These are phyloP conservation scores for Holtermannia corniformis DNA, from an alignment of 768 basidiomycete species.

Conservation along the genomic window DNA sequence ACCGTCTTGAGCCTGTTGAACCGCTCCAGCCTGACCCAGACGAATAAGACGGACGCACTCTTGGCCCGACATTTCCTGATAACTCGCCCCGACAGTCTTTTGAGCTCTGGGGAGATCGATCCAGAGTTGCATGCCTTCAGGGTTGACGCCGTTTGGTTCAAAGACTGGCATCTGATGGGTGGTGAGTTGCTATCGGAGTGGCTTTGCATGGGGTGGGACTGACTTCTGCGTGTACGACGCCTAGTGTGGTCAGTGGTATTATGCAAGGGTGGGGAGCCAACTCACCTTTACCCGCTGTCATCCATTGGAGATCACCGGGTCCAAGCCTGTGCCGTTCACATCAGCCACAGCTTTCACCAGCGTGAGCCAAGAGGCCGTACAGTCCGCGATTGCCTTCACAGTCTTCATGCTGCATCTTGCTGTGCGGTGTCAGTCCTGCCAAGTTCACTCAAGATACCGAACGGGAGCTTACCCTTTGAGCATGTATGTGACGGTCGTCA, in stretches of 20 bases:
- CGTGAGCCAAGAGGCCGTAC: slow-evolving; percentile 9
- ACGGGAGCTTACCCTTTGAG: slow-evolving; percentile 55
- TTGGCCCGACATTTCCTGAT: slow-evolving; percentile 36
- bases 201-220: neutral
- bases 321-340: slow-evolving; percentile 29
- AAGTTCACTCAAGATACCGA: neutral
- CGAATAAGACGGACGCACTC: slow-evolving; percentile 34
- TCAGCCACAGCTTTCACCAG: slow-evolving; percentile 43
- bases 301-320: slow-evolving; percentile 88
- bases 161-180: slow-evolving; percentile 65
- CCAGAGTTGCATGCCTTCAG: slow-evolving; percentile 67
- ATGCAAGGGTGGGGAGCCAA: slow-evolving; percentile 20
- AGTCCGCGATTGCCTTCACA: slow-evolving; percentile 51
- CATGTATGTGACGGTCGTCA: slow-evolving; percentile 61
- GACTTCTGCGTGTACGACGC: slow-evolving; percentile 58
- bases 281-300: slow-evolving; percentile 47
- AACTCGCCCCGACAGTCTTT: slow-evolving; percentile 58
- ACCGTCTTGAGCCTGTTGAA: slow-evolving; percentile 48
- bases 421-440: slow-evolving; percentile 20
- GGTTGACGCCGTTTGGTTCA: slow-evolving; percentile 56
- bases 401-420: slow-evolving; percentile 76
- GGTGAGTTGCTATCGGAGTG: neutral
- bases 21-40: too few species aligned
- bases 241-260: neutral
- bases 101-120: slow-evolving; percentile 46